Evolutionary conservation across 257 asterid species (phyloP), one percentile per base, ranked within the genome.

Genomic region (Solanum dulcamara): DNA sequence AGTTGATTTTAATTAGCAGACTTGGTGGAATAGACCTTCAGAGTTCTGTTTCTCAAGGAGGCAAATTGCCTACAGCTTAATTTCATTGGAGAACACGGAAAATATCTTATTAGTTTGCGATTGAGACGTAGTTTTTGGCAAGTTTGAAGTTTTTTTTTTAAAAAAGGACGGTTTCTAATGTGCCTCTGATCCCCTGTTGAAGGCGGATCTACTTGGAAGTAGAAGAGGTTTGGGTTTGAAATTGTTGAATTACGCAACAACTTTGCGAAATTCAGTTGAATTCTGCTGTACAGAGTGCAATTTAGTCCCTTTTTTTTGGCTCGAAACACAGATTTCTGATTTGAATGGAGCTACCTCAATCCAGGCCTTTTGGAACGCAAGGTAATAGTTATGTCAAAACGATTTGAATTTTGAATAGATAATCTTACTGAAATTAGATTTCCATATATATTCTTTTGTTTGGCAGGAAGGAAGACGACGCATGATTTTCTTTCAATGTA

Each of bases 401-500:
- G 13, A 80, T 5, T 13, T 70, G 50, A 70, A 70, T 53, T 32
- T 53, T 53, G 10, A 46, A 26, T 80, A 81, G 7, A 81, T 51
- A 70, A 46, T 81, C 80, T 42, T 10, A 42, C 40, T n/a, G 66
- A 37, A 50, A 35, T 66, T 67, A 46, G 59, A 64, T 26, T 85
- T 71, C 53, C 28, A 17, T 86, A 50, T 81, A 37, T 17, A 37
- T 72, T 40, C 53, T 48, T 72, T 85, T 9, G 18, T 24, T 24
- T 59, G 20, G 28, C 86, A 90, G 92, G 89, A 44, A 86, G 92
- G 62, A 86, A 86, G 70, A 93, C 91, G 28, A 96, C 98, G 64
- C 98, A 93, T 89, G 99, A 96, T 90, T 96, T 96, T 92, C 97
- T 96, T 85, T 94, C 99, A 68, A 97, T 93, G 44, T 94, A 91